A percentile compares a stretch with the other conserved stretches of the same genome.
These are phyloP conservation scores for Coemansia sp. DNA, from an alignment of 192 early-diverging fungal species.

Conservation along the genomic window DNA sequence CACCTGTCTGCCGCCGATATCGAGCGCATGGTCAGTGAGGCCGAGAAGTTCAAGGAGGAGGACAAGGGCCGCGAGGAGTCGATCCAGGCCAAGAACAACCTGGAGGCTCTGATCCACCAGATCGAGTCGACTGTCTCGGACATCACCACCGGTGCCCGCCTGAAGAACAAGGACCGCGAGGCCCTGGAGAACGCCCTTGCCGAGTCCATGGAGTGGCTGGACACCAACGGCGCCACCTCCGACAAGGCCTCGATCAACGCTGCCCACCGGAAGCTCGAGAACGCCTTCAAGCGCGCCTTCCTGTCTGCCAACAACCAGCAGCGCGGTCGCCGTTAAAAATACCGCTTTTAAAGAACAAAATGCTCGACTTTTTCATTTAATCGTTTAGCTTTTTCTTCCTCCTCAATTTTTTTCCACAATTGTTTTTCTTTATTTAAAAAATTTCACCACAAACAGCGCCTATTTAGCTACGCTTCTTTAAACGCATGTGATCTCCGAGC, in stretches of 20 bases:
- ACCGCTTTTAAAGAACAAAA: background rate
- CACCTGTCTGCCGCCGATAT: constrained; percentile 88
- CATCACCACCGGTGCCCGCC: constrained; percentile 70
- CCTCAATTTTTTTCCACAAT: background rate
- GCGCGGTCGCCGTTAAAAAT: constrained; percentile 33
- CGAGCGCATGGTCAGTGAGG: constrained; percentile 88
- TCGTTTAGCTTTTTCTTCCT: too few relatives aligned
- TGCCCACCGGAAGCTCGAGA: constrained; percentile 71
- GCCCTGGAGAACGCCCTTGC: constrained; percentile 69
- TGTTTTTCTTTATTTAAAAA: constrained; percentile 11
- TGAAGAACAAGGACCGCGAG: constrained; percentile 69
- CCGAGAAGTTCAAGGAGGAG: constrained; percentile 81
- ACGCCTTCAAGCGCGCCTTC: constrained; percentile 66
- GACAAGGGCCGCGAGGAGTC: constrained; percentile 71
- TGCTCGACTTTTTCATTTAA: too few relatives aligned
- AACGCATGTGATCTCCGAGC: too few relatives aligned
- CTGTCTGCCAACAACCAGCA: constrained; percentile 24
- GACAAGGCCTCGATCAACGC: constrained; percentile 61
- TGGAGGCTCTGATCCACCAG: constrained; percentile 74
- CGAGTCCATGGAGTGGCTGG: constrained; percentile 72
- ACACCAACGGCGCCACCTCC: constrained; percentile 58
- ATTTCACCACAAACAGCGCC: background rate
- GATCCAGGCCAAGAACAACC: constrained; percentile 78
- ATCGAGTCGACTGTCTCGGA: constrained; percentile 64
- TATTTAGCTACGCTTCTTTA: too few relatives aligned